phyloP scores from a whole-genome alignment of 2,329 filamentous ascomycete species.

The Dothistroma septosporum region DNA sequence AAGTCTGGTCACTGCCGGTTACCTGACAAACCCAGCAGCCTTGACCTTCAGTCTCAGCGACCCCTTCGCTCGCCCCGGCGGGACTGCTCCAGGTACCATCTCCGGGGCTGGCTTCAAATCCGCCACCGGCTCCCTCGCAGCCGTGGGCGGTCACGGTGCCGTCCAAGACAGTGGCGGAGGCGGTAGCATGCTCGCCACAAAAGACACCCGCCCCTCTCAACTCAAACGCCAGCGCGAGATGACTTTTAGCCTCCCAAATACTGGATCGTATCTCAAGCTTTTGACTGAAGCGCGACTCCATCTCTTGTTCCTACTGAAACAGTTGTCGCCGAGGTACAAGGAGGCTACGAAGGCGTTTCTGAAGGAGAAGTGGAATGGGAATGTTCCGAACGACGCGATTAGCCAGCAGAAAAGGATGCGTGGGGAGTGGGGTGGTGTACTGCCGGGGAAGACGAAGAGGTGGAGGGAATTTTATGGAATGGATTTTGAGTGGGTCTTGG shows the following conservation, averaged over 20 bases:
- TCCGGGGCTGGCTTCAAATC: slow-evolving; percentile 58
- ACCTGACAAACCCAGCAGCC: slow-evolving; percentile 54
- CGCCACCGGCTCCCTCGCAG: slow-evolving; percentile 63
- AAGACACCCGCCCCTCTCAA: slow-evolving; percentile 25
- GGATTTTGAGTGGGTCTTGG: slow-evolving; percentile 66
- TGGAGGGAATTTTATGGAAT: slow-evolving; percentile 70
- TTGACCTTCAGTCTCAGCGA: slow-evolving; percentile 37
- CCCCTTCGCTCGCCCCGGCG: slow-evolving; percentile 41
- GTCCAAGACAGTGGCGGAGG: slow-evolving; percentile 62
- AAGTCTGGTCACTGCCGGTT: slow-evolving; percentile 61
- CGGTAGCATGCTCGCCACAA: slow-evolving; percentile 31
- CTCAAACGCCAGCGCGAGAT: slow-evolving; percentile 28
- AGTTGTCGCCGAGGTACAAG: slow-evolving; percentile 52
- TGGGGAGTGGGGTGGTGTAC: slow-evolving; percentile 54
- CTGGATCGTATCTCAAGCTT: slow-evolving; percentile 64
- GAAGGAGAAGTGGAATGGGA: slow-evolving; percentile 67
- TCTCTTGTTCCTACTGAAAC: slow-evolving; percentile 55
- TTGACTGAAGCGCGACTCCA: slow-evolving; percentile 59
- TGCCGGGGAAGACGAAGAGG: slow-evolving; percentile 60
- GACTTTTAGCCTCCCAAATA: slow-evolving; percentile 62
- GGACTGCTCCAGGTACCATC: slow-evolving; percentile 46
- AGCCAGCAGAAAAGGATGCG: slow-evolving; percentile 50
- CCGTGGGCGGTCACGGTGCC: slow-evolving; percentile 65
- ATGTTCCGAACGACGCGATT: slow-evolving; percentile 48
- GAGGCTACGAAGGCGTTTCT: slow-evolving; percentile 62